These are phyloP conservation scores for Chalciporus sp. DNA, from an alignment of 1,284 basidiomycete species.

Conservation along the genomic window DNA sequence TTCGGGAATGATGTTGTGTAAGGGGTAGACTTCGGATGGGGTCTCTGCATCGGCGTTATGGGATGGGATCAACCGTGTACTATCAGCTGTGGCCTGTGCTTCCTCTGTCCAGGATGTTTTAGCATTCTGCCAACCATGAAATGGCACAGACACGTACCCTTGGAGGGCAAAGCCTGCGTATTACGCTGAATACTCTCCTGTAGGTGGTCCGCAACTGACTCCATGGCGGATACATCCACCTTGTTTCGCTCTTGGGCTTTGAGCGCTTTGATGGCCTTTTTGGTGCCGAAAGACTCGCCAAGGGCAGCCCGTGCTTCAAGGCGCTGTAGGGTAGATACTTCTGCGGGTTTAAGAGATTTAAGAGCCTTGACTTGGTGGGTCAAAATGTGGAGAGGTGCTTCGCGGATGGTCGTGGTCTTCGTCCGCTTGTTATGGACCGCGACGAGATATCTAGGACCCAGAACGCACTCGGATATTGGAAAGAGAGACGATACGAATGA, in stretches of 20 bases:
- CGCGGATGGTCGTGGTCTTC: slow-evolving; percentile 66
- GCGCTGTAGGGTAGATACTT: slow-evolving; percentile 55
- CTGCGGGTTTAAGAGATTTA: slow-evolving; percentile 63
- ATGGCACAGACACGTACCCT: slow-evolving; percentile 46
- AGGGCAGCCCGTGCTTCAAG: slow-evolving; percentile 73
- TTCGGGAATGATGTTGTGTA: slow-evolving; percentile 77
- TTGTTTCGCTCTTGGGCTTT: slow-evolving; percentile 84
- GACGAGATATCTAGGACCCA: slow-evolving; percentile 56
- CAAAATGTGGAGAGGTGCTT: slow-evolving; percentile 74
- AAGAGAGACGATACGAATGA: slow-evolving; percentile 13
- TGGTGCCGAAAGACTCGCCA: slow-evolving; percentile 90
- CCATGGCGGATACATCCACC: slow-evolving; percentile 85
- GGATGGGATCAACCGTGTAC: slow-evolving; percentile 72
- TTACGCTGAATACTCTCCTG: slow-evolving; percentile 79
- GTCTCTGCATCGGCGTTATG: slow-evolving; percentile 66
- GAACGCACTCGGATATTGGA: background rate
- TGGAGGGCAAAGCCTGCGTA: slow-evolving; percentile 65
- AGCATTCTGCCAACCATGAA: background rate
- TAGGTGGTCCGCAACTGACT: slow-evolving; percentile 75
- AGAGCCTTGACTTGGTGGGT: slow-evolving; percentile 81
- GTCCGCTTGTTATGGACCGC: slow-evolving; percentile 75
- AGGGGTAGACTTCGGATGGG: slow-evolving; percentile 74
- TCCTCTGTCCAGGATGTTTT: slow-evolving; percentile 48
- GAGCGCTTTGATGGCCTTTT: slow-evolving; percentile 87
- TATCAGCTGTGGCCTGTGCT: slow-evolving; percentile 62